Conservation (phyloP, 345 rosid species). For the Mangifera indica region DNA sequence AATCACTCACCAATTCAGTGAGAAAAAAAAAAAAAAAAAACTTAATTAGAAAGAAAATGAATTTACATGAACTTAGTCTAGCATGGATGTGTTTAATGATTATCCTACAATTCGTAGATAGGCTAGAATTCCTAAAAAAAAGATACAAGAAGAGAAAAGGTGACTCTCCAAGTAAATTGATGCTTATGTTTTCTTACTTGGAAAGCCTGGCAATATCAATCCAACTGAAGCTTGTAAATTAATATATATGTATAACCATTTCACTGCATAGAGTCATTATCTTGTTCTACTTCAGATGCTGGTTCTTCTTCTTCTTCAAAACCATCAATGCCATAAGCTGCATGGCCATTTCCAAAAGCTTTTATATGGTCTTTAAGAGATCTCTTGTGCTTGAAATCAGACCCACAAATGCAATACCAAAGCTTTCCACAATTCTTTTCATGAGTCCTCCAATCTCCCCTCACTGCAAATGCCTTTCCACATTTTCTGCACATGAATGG, state of each 20-base stretch:
- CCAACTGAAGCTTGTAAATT: slow-evolving; percentile 1
- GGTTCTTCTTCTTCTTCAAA: slow-evolving; percentile 63
- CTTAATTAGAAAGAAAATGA: slow-evolving; percentile 22
- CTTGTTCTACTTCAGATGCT: slow-evolving; percentile 55
- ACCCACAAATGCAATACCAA: slow-evolving; percentile 62
- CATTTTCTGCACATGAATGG: slow-evolving; percentile 76
- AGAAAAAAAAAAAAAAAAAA: slow-evolving; percentile 10
- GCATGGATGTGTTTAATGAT: slow-evolving; percentile 21
- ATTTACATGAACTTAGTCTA: slow-evolving; percentile 28
- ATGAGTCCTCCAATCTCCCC: slow-evolving; percentile 77
- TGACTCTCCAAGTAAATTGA: slow-evolving; percentile 29
- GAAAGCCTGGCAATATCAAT: slow-evolving; percentile 21
- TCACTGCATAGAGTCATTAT: slow-evolving; percentile 35
- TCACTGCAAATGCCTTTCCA: slow-evolving; percentile 64
- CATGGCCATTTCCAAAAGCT: slow-evolving; percentile 57
- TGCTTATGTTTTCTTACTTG: slow-evolving; percentile 32
- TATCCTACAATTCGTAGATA: slow-evolving; percentile 17
- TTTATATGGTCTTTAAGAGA: slow-evolving; percentile 61
- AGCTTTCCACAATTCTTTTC: slow-evolving; percentile 73
- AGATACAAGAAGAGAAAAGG: neutral
- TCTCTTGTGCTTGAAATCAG: slow-evolving; percentile 65
- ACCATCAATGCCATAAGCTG: slow-evolving; percentile 46
- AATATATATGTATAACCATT: neutral
- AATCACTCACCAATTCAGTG: neutral
- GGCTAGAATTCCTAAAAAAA: slow-evolving; percentile 12